These are phyloP conservation scores for Alternaria infectoria DNA, from an alignment of 2,329 filamentous ascomycete species.

Conservation along the genomic window DNA sequence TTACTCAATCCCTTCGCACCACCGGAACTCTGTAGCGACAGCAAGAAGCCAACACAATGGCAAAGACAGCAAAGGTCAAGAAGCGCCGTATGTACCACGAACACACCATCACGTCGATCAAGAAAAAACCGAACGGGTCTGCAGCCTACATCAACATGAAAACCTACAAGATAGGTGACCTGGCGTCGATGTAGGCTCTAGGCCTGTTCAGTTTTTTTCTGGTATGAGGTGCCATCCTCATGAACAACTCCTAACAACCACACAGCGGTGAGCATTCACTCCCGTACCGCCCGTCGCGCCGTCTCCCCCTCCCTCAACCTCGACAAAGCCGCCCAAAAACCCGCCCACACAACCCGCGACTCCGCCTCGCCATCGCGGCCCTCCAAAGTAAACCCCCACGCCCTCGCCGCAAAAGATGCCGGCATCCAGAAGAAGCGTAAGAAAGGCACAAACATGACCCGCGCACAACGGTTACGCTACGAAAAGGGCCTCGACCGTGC, in stretches of 20 bases:
- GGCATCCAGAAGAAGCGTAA: slow-evolving; percentile 76
- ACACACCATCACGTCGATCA: too few relatives aligned
- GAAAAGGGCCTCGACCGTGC: slow-evolving; percentile 59
- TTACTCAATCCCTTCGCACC: background rate
- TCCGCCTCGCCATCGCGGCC: slow-evolving; percentile 35
- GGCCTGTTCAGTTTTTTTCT: too few relatives aligned
- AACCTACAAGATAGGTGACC: too few relatives aligned
- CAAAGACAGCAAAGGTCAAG: slow-evolving; percentile 56
- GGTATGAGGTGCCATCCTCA: too few relatives aligned
- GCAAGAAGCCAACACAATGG: slow-evolving; percentile 38
- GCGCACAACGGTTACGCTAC: slow-evolving; percentile 60
- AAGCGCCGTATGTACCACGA: slow-evolving; percentile 45
- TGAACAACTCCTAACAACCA: slow-evolving; percentile 12
- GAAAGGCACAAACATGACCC: slow-evolving; percentile 49
- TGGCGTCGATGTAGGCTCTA: too few relatives aligned
- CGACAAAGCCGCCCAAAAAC: slow-evolving; percentile 70
- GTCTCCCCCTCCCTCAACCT: slow-evolving; percentile 73
- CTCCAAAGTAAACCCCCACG: slow-evolving; percentile 50
- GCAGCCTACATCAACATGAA: too few relatives aligned
- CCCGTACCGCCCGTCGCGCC: slow-evolving; percentile 75
- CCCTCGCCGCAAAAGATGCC: slow-evolving; percentile 71
- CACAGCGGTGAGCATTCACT: slow-evolving; percentile 70
- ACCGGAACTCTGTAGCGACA: background rate
- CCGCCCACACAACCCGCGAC: slow-evolving; percentile 45
- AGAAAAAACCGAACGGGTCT: too few relatives aligned